Evolutionary conservation across 192 early-diverging fungal genomes (phyloP), one percentile per base, ranked within the genome.

Genomic region (Jimgerdemannia flammicorona): DNA sequence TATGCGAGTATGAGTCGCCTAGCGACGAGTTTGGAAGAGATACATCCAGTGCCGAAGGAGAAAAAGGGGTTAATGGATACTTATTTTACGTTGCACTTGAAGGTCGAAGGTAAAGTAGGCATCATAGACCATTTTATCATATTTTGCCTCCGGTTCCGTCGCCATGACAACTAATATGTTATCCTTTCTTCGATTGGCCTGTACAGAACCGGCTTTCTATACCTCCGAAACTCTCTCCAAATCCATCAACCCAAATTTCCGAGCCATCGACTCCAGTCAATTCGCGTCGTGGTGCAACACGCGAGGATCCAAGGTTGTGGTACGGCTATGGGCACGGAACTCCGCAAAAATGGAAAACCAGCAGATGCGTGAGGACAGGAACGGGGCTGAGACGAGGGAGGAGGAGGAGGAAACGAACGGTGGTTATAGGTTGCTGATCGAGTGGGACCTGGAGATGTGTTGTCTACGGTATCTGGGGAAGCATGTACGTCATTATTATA

Each of bases 401-500:
- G 49, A 59, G 14, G 49, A 14, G 2, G 49, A 59, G 49, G 14
- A 59, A 6, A 14, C 49, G 49, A 14, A 14, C 49, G 72, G 63
- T 43, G 40, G 70, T 8, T 80, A 74, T 40, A 76, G 54, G 20
- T 63, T 78, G 3, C 64, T 87, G 64, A 43, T 87, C n/a, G 84
- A 87, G 70, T 87, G 86, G 86, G 70, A 75, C n/a, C 69, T 87
- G 9, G 81, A 84, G 17, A 76, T 87, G 64, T 81, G 83, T 64
- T 74, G 75, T 40, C 71, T 87, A 10, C 69, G 72, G 10, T 85
- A 72, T 68, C 72, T 87, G 20, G 81, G 82, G 17, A 85, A 84
- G 63, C 77, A 81, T 6, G 84, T 84, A 78, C 77, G 76, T 66
- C 9, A 64, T 64, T 20, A 17, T 10, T 59, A 19, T 42, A 40